Evolutionary conservation across 164 flowering plant species (phyloP).

Genomic region (Piper betle): DNA sequence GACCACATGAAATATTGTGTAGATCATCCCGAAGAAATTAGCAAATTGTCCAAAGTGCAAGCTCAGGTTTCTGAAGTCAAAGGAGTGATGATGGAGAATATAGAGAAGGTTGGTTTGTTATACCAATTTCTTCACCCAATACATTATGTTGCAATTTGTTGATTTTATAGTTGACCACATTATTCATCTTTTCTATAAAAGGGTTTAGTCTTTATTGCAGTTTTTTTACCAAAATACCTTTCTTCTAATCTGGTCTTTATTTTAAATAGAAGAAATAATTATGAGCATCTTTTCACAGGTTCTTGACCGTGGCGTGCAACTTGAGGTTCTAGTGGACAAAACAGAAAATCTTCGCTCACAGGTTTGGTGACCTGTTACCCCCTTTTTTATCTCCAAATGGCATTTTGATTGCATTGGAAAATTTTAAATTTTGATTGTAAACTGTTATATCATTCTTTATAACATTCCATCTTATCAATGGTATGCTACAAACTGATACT

Average conservation of each 20-base stretch:
- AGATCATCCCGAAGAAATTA: slow-evolving; percentile 84
- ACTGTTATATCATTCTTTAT: no score
- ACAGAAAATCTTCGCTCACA: slow-evolving; percentile 41
- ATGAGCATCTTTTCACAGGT: slow-evolving; percentile 25
- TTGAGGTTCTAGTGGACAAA: slow-evolving; percentile 38
- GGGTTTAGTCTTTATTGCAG: neutral
- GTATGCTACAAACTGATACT: no score
- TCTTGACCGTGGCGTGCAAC: slow-evolving; percentile 43
- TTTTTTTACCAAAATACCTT: neutral
- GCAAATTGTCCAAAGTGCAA: slow-evolving; percentile 76
- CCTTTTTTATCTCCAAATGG: neutral
- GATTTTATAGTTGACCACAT: neutral
- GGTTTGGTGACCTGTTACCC: slow-evolving; percentile 9
- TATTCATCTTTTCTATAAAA: neutral
- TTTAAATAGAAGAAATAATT: no score
- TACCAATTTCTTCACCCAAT: no score
- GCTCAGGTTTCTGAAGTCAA: slow-evolving; percentile 93
- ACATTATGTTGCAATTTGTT: neutral
- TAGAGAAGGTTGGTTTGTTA: slow-evolving; percentile 52
- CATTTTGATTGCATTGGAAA: no score
- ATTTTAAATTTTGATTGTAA: no score
- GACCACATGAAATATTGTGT: slow-evolving; percentile 86
- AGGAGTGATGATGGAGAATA: slow-evolving; percentile 94
- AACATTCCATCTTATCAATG: no score
- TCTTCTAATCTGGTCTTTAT: neutral